phyloP scores from a whole-genome alignment of 2,329 filamentous ascomycete species.

The Acrocalymma vagum region DNA sequence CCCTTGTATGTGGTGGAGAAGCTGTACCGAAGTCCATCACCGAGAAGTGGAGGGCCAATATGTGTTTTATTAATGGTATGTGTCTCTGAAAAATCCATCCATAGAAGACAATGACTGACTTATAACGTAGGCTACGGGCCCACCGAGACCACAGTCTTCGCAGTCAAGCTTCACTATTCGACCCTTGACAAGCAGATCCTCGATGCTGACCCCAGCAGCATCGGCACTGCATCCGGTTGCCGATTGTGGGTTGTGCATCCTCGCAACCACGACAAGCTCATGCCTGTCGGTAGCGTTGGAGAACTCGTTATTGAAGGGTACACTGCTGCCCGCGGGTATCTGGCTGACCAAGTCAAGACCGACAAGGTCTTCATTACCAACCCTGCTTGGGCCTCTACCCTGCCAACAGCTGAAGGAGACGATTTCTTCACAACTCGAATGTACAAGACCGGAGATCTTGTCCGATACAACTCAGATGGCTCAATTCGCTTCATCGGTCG shows the following conservation, averaged over 20 bases:
- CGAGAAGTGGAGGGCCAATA: constrained; percentile 52
- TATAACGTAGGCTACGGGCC: constrained; percentile 47
- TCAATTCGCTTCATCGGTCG: constrained; percentile 31
- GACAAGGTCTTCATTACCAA: constrained; percentile 31
- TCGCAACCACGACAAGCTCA: constrained; percentile 43
- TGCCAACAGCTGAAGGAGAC: constrained; percentile 3
- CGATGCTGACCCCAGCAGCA: constrained; percentile 35
- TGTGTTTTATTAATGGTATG: constrained; percentile 57
- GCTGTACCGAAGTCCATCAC: constrained; percentile 50
- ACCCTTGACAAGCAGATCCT: constrained; percentile 33
- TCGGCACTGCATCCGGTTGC: constrained; percentile 41
- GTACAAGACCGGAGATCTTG: constrained; percentile 36
- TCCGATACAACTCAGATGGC: constrained; percentile 30
- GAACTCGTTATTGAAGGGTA: constrained; percentile 39
- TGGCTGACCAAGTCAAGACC: constrained; percentile 28
- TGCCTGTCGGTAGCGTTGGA: constrained; percentile 40
- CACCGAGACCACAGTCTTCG: constrained; percentile 41
- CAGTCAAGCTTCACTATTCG: constrained; percentile 26
- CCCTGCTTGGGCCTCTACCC: constrained; percentile 19
- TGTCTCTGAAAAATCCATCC: constrained; percentile 18
- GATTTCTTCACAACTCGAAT: constrained; percentile 20
- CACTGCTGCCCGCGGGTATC: constrained; percentile 28
- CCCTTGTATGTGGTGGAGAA: constrained; percentile 56
- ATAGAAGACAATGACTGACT: constrained; percentile 9
- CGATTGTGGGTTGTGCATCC: constrained; percentile 53